A percentile compares a stretch with the other conserved stretches of the same genome.
Evolutionary conservation across 164 flowering plant species (phyloP).

Genomic region (Saururus chinensis): DNA sequence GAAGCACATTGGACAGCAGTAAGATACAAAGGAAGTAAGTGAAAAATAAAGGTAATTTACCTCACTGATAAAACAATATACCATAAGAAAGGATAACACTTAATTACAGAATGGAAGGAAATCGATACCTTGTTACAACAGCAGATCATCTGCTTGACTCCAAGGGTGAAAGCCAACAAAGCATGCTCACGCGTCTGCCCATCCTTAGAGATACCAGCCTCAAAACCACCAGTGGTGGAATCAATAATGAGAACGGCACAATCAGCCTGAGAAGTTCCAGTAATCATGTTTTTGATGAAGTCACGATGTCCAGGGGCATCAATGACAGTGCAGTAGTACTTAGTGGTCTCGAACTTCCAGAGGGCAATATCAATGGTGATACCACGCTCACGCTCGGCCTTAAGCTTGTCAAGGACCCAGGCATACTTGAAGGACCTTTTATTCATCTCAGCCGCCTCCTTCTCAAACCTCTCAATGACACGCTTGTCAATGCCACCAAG

Average conservation of each 20-base stretch:
- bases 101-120: too few relatives aligned
- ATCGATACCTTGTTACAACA: conserved; percentile 72
- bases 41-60: too few relatives aligned
- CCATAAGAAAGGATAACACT: too few relatives aligned
- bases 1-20: too few relatives aligned
- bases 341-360: conserved; percentile 81
- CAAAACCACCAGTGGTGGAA: conserved; percentile 86
- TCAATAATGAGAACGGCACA: conserved; percentile 73
- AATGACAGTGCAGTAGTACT: conserved; percentile 78
- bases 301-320: conserved; percentile 89
- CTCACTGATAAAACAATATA: too few relatives aligned
- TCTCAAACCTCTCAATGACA: conserved; percentile 81
- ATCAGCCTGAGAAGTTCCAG: too few relatives aligned
- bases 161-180: conserved; percentile 66
- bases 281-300: conserved; percentile 84
- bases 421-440: too few relatives aligned
- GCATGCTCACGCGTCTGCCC: conserved; percentile 91
- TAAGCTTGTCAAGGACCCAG: too few relatives aligned
- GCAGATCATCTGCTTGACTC: conserved; percentile 80
- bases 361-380: too few relatives aligned
- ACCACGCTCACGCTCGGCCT: too few relatives aligned
- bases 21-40: too few relatives aligned
- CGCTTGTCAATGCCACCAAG: conserved; percentile 90
- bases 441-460: too few relatives aligned
- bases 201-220: conserved; percentile 83